Evolutionary conservation across 129 eudicot species (phyloP), one percentile per base, ranked within the genome.

Genomic region (Escallonia herrerae): DNA sequence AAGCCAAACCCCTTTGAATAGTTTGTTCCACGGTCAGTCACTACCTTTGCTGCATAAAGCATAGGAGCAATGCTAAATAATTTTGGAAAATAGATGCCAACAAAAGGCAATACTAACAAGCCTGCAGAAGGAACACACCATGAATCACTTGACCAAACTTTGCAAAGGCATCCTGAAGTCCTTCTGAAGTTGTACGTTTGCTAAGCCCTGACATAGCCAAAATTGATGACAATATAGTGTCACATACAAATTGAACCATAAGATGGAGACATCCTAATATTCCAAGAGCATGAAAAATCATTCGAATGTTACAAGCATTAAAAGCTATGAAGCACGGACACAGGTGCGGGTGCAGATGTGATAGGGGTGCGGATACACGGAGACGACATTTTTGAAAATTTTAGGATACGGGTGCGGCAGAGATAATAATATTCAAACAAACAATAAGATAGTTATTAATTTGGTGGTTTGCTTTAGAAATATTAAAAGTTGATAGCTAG

Each of bases 1-100:
- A 88, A 93, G 22, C 98, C 98, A 53, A 83, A 93, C 53, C 98
- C 96, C 71, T 85, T 88, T 22, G 96, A 93, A 79, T 63, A 88
- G 33, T 95, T 96, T 43, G 95, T 82, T n/a, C 74, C 77, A 44
- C 98, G 91, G 55, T 93, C 98, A 51, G 95, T 83, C 67, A 88
- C 98, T 40, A 93, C 98, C 65, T 81, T 85, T 43, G 96, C 96
- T 91, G 93, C 85, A 80, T 42, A 71, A 57, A 14, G 64, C 8
- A 60, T 22, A 68, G 5, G 40, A 76, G 7, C 42, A 43, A 64
- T 15, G 71, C 13, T 68, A 40, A 54, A 10, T 22, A 52, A 4
- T 68, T 68, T 9, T 13, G 10, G 33, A 40, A 43, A 7, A 59
- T 11, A 53, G 6, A 7, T 4, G 56, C 43, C 40, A 9, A 6